Conservation (phyloP, 805 yeast genomes). For the Starmerella stigmatis region DNA sequence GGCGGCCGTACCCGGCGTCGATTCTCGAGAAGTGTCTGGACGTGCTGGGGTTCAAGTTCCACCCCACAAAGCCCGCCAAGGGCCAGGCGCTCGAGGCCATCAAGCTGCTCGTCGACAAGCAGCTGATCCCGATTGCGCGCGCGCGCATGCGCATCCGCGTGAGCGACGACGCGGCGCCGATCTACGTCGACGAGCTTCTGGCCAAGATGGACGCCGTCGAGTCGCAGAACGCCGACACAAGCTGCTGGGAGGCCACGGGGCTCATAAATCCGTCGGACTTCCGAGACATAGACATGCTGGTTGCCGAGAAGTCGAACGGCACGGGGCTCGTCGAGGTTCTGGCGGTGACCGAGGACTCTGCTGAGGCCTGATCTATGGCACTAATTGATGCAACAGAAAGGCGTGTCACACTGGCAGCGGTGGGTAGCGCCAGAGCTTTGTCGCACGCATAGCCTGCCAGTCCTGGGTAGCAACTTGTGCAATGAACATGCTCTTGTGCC, state of each 20-base stretch:
- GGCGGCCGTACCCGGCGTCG: slow-evolving; percentile 86
- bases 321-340: slow-evolving; percentile 69
- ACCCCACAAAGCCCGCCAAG: slow-evolving; percentile 58
- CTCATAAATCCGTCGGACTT: slow-evolving; percentile 80
- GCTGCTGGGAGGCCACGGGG: slow-evolving; percentile 49
- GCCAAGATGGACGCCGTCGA: slow-evolving; percentile 36
- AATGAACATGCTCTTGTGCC: too few relatives aligned
- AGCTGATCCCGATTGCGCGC: slow-evolving; percentile 83
- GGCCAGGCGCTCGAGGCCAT: slow-evolving; percentile 88
- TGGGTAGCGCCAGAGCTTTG: too few relatives aligned
- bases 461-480: too few relatives aligned
- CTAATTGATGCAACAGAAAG: too few relatives aligned
- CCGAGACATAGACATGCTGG: slow-evolving; percentile 53
- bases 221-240: slow-evolving; percentile 32
- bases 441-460: too few relatives aligned
- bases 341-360: slow-evolving; percentile 30
- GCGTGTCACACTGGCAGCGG: too few relatives aligned
- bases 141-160: slow-evolving; percentile 84
- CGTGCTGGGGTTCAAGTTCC: slow-evolving; percentile 62
- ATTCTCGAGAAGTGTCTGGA: slow-evolving; percentile 81
- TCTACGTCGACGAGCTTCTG: slow-evolving; percentile 36
- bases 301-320: slow-evolving; percentile 44
- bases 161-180: slow-evolving; percentile 36
- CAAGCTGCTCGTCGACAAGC: slow-evolving; percentile 59
- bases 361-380: neutral